Conservation (phyloP, 1,284 basidiomycete genomes). For the Rhodotorula sp. region DNA sequence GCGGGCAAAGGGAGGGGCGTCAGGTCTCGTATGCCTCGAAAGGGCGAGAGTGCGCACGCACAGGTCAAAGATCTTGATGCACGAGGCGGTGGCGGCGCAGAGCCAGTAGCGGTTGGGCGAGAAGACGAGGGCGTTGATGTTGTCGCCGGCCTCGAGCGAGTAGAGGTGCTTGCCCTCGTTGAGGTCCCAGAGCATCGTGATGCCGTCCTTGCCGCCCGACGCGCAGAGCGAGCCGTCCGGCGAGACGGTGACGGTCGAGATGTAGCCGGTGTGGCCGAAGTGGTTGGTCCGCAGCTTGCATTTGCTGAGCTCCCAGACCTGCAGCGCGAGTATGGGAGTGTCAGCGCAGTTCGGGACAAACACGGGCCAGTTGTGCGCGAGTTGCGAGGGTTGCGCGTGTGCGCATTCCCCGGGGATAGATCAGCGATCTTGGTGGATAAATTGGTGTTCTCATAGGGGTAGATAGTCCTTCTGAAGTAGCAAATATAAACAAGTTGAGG, state of each 20-base stretch:
- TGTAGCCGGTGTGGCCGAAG: slow-evolving; percentile 98
- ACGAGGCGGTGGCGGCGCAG: slow-evolving; percentile 95
- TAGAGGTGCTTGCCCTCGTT: slow-evolving; percentile 99
- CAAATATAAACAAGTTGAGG: slow-evolving; percentile 64
- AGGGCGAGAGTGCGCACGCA: neutral
- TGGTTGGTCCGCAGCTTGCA: slow-evolving; percentile 99
- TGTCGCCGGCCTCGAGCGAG: slow-evolving; percentile 97
- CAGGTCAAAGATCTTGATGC: slow-evolving; percentile 86
- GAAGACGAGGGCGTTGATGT: slow-evolving; percentile 99
- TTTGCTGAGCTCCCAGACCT: slow-evolving; percentile 99
- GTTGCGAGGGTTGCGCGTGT: neutral
- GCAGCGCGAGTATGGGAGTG: neutral
- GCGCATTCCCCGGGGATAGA: slow-evolving; percentile 29
- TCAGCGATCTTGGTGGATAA: slow-evolving; percentile 75
- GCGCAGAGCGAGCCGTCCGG: slow-evolving; percentile 99
- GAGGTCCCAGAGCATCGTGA: slow-evolving; percentile 99
- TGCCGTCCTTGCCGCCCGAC: slow-evolving; percentile 98
- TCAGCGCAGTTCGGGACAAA: neutral
- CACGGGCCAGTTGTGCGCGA: neutral
- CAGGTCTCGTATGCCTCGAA: too few species aligned
- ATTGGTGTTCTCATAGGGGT: slow-evolving; percentile 66
- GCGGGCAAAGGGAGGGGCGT: neutral
- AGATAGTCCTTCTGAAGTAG: slow-evolving; percentile 72
- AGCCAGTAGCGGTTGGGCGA: slow-evolving; percentile 99
- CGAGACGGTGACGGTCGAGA: slow-evolving; percentile 98